Base-by-base conservation (phyloP, 805 yeast species). In the Saccharomycopsis fibuligera region DNA sequence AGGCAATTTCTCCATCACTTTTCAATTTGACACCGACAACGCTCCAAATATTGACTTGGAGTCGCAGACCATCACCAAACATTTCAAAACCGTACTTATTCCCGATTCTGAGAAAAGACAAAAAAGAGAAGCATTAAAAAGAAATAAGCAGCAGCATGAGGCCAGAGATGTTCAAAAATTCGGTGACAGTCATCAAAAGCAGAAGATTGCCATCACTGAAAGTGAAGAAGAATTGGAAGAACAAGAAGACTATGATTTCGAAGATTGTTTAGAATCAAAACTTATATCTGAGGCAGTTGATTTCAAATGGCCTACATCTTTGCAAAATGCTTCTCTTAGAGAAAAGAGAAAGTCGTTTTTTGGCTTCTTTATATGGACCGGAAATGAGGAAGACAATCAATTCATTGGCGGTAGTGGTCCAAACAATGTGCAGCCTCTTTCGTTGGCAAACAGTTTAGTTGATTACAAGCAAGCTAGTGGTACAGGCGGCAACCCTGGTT, bases 291-390 rank as follows among this genome's bases (percentile, higher is more conserved):
- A 69, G n/a, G n/a, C n/a, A n/a, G n/a, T 54, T 5, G 37, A 23
- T 22, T 90, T 89, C 61, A 69, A 70, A 42, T 89, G 95, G 90
- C 83, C 93, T 0, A 19, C 81, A 79, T 38, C 82, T 83, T 62
- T 79, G 74, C 57, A 67, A 69, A 47, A 82, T 59, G 79, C 90
- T 14, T 83, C 89, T 58, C 88, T 90, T 64, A 82, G 87, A 4
- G 90, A 89, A 82, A 89, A 87, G 60, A 69, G 69, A 44, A 88
- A 91, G 89, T 83, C 91, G 0, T 96, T 95, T 0, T n/a, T n/a
- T n/a, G n/a, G n/a, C n/a, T n/a, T n/a, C n/a, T n/a, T n/a, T n/a
- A n/a, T n/a, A n/a, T n/a, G n/a, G n/a, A n/a, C n/a, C n/a, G n/a
- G n/a, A n/a, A 62, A 66, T 33, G 83, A 81, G 54, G 69, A 44